Conservation (phyloP, 371 early-diverging fungal species). For the Paraphysoderma sedebokerense region DNA sequence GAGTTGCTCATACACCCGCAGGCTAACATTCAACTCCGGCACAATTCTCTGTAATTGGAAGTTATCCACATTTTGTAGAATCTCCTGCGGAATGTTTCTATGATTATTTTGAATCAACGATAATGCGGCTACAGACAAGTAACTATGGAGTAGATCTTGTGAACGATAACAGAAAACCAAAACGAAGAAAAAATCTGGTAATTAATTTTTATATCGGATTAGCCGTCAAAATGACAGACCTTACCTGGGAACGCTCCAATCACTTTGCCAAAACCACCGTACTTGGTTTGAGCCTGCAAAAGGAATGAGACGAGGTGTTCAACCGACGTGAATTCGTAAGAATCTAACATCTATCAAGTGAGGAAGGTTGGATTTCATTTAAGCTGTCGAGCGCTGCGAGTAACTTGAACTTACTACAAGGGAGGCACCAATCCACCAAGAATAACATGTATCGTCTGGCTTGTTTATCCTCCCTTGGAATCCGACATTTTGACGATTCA, state of each 20-base stretch:
- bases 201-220: not conserved
- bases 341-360: constrained; percentile 32
- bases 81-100: too few species aligned
- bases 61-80: too few species aligned
- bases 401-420: constrained; percentile 27
- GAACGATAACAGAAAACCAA: not conserved
- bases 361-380: not conserved
- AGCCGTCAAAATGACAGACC: not conserved
- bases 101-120: too few species aligned
- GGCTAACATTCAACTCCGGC: too few species aligned
- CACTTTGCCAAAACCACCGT: constrained; percentile 70
- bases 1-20: too few species aligned
- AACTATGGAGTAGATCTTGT: constrained; percentile 67
- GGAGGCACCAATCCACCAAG: constrained; percentile 92
- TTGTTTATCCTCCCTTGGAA: constrained; percentile 90
- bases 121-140: constrained; percentile 66
- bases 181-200: not conserved
- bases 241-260: constrained; percentile 42
- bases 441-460: constrained; percentile 88
- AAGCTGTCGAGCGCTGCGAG: not conserved
- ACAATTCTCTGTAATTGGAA: too few species aligned
- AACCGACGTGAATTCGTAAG: constrained; percentile 40
- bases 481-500: constrained; percentile 58
- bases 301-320: constrained; percentile 36
- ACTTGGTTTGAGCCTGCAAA: constrained; percentile 30